Evolutionary conservation across 495 filamentous ascomycete species (phyloP).

Genomic region (Penicillium taxi): DNA sequence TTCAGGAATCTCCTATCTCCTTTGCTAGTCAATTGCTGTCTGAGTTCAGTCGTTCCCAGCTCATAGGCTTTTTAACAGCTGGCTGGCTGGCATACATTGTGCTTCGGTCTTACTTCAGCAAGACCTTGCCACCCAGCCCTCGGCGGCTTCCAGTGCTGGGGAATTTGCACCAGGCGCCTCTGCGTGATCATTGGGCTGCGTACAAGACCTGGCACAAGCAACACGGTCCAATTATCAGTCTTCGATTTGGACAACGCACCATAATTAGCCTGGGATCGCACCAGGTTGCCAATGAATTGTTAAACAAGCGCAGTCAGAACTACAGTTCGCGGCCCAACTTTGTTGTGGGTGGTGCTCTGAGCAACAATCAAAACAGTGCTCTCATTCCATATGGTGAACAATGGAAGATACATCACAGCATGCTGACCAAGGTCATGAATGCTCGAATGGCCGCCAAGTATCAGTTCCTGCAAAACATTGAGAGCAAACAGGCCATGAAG

Average conservation of each 20-base stretch:
- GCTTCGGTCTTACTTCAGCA: too few relatives aligned
- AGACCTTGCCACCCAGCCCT: slow-evolving; percentile 54
- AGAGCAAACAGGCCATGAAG: background rate
- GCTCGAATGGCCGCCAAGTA: slow-evolving; percentile 13
- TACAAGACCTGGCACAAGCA: slow-evolving; percentile 41
- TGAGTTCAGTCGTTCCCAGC: too few relatives aligned
- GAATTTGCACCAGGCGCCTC: slow-evolving; percentile 47
- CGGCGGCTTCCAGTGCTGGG: slow-evolving; percentile 47
- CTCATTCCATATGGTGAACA: too few relatives aligned
- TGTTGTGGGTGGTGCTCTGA: slow-evolving; percentile 15
- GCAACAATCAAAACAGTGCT: slow-evolving; percentile 20
- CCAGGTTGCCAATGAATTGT: slow-evolving; percentile 25
- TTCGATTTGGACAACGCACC: slow-evolving; percentile 19
- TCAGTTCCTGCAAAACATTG: slow-evolving; percentile 10
- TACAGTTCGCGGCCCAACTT: slow-evolving; percentile 13
- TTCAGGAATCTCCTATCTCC: too few relatives aligned
- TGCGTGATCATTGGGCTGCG: slow-evolving; percentile 50
- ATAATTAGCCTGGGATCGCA: slow-evolving; percentile 20
- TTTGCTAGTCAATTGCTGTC: too few relatives aligned
- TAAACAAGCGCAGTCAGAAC: slow-evolving; percentile 13
- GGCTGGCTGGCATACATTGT: too few relatives aligned
- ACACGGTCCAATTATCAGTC: slow-evolving; percentile 34
- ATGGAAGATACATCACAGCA: slow-evolving; percentile 14
- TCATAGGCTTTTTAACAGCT: too few relatives aligned
- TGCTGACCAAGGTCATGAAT: slow-evolving; percentile 14